Conservation (phyloP, 2,329 filamentous ascomycete species). For the Raffaelea deltoideospora region DNA sequence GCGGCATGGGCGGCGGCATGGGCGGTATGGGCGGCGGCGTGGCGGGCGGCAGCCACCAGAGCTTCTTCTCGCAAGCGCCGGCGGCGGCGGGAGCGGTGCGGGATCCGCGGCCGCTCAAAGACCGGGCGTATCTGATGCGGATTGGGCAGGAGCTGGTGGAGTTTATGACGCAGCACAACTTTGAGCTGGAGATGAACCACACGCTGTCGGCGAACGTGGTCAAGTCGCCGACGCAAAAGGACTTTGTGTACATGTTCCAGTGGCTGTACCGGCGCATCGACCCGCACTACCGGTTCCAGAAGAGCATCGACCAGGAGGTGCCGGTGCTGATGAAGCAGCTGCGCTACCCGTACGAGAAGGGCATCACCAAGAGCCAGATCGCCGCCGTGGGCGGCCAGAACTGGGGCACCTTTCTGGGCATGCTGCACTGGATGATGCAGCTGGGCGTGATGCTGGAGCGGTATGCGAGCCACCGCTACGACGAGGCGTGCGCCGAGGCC, state of each 20-base stretch:
- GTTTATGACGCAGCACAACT: conserved; percentile 84
- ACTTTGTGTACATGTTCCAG: conserved; percentile 96
- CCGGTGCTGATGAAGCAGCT: conserved; percentile 84
- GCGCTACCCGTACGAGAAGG: conserved; percentile 87
- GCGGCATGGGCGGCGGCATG: conserved; percentile 20
- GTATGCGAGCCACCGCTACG: conserved; percentile 64
- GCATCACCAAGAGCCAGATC: conserved; percentile 92
- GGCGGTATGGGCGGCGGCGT: conserved; percentile 1
- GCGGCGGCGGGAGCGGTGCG: conserved; percentile 66
- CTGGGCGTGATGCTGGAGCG: conserved; percentile 85
- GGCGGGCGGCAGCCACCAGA: conserved; percentile 59
- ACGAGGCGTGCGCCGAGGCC: conserved; percentile 76
- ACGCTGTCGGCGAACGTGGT: conserved; percentile 80
- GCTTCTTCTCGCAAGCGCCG: conserved; percentile 84
- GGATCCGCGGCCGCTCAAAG: conserved; percentile 75
- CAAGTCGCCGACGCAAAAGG: conserved; percentile 91
- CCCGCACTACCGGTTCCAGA: conserved; percentile 82
- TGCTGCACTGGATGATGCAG: conserved; percentile 99
- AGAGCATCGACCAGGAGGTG: conserved; percentile 89
- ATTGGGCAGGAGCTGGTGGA: conserved; percentile 85
- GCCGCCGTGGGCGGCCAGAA: conserved; percentile 91
- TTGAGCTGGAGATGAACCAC: conserved; percentile 96
- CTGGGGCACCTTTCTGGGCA: conserved; percentile 85
- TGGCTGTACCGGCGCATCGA: conserved; percentile 96
- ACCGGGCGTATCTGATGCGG: conserved; percentile 62